Base-by-base conservation (phyloP, 495 filamentous ascomycete species). In the Penicillium flavigenum region DNA sequence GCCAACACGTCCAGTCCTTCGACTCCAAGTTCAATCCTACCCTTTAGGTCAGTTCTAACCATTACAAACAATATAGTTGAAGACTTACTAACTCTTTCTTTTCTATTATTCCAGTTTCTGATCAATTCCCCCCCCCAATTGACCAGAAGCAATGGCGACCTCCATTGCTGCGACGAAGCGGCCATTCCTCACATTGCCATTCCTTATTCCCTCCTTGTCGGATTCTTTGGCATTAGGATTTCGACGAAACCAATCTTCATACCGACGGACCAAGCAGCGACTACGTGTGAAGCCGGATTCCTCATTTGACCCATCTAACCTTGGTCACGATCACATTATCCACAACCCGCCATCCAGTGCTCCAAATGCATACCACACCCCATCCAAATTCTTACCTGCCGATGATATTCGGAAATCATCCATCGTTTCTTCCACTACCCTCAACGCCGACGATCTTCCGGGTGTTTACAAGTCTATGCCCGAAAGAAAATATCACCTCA, bases 301-400 rank as follows among this genome's bases (percentile, higher is more conserved):
- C 11, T 87, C 88, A 52, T 93, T 90, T 75, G 76, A 81, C 51
- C 61, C 72, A 19, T 66, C 81, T 10, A 65, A 76, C 26, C 72
- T 81, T 41, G 26, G 63, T 5, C 64, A 73, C 55, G 78, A 86
- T 60, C 81, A 90, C 63, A 90, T 98, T 70, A 86, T 98, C 74
- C 92, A 88, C 86, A 98, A 97, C 76, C 94, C 94, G 42, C 94
- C 94, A 7, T 87, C 92, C n/a, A 85, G 90, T 32, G 81, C 84
- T 0, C 83, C 95, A 2, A 89, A 84, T 19, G 86, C 92, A 34
- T 90, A 87, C 71, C 83, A 95, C 70, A 98, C 94, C 4, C 94
- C 94, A 31, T 78, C 83, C 55, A 92, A 90, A 60, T 98, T 98
- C 77, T 86, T 98, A 16, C 95, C 94, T 29, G 76, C 78, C 58